Conservation (phyloP, 2,329 filamentous ascomycete genomes). For the Parafenestella ontariensis region DNA sequence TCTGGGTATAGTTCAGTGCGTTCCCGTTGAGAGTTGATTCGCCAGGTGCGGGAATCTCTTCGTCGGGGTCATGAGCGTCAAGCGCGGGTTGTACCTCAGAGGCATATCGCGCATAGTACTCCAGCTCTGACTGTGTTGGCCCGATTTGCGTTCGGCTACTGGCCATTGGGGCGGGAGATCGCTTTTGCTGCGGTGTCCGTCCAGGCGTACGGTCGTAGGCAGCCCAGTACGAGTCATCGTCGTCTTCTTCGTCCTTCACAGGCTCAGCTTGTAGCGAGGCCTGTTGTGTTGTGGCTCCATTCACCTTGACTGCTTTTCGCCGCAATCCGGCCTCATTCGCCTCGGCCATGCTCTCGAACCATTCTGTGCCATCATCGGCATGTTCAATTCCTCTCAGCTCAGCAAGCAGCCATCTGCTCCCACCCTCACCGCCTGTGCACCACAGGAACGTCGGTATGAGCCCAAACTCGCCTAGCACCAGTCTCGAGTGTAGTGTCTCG, state of each 20-base stretch:
- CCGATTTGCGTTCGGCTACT: conserved; percentile 46
- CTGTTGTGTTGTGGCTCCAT: conserved; percentile 20
- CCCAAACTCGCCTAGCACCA: conserved; percentile 67
- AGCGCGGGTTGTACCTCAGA: conserved; percentile 78
- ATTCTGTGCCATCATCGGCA: conserved; percentile 63
- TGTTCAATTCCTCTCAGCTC: conserved; percentile 69
- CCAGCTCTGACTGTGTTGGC: conserved; percentile 63
- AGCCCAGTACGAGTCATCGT: conserved; percentile 84
- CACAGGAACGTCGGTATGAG: conserved; percentile 73
- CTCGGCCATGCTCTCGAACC: conserved; percentile 64
- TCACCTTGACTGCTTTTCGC: conserved; percentile 31
- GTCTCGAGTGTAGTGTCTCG: conserved; percentile 75
- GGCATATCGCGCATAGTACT: conserved; percentile 80
- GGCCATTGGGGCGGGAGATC: conserved; percentile 65
- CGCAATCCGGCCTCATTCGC: conserved; percentile 63
- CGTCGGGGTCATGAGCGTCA: conserved; percentile 82
- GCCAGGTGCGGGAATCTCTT: conserved; percentile 58
- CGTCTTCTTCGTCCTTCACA: conserved; percentile 58
- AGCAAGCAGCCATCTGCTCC: conserved; percentile 74
- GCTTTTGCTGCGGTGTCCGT: conserved; percentile 55
- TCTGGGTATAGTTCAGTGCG: conserved; percentile 52
- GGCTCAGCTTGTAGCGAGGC: conserved; percentile 18
- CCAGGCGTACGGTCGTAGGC: conserved; percentile 72
- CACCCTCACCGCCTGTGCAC: conserved; percentile 70
- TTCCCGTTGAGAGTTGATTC: conserved; percentile 64